Evolutionary conservation across 768 basidiomycete species (phyloP).

Genomic region (Dacryopinax primogenitus): DNA sequence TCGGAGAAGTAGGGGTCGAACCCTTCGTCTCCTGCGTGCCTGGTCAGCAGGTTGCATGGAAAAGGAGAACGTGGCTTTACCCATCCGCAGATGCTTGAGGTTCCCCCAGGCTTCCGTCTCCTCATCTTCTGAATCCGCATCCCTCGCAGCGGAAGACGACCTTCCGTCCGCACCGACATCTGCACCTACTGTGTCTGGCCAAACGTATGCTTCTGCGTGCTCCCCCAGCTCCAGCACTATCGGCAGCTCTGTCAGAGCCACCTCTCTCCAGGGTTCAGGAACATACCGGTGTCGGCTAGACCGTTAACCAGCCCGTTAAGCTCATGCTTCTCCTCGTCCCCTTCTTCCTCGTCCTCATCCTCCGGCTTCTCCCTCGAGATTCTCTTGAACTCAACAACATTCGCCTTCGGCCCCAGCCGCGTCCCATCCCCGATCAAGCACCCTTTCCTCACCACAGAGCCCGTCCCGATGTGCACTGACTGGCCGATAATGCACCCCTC

Average conservation of each 20-base stretch:
- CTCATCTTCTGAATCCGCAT: slow-evolving; percentile 44
- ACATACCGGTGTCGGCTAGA: slow-evolving; percentile 12
- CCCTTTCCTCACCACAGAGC: slow-evolving; percentile 54
- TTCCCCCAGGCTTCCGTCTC: slow-evolving; percentile 43
- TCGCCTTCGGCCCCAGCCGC: slow-evolving; percentile 57
- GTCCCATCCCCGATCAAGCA: slow-evolving; percentile 76
- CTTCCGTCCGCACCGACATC: background rate
- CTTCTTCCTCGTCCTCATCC: slow-evolving; percentile 24
- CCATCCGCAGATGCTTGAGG: slow-evolving; percentile 56
- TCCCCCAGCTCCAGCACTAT: background rate
- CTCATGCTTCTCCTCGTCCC: slow-evolving; percentile 30
- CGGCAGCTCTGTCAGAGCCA: background rate
- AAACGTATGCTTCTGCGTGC: background rate
- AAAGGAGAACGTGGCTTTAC: slow-evolving; percentile 28
- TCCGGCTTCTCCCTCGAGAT: slow-evolving; percentile 42
- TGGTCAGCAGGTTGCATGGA: background rate
- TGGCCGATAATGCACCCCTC: slow-evolving; percentile 70
- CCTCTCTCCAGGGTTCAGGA: background rate
- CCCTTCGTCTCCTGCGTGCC: slow-evolving; percentile 41
- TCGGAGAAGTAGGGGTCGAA: slow-evolving; percentile 54
- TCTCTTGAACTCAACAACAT: slow-evolving; percentile 54
- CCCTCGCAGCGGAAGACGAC: background rate
- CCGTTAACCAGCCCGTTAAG: slow-evolving; percentile 27
- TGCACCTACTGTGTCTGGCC: slow-evolving; percentile 1
- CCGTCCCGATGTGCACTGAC: slow-evolving; percentile 56